Base-by-base conservation (phyloP, 2,329 filamentous ascomycete species). In the Nemania serpens region DNA sequence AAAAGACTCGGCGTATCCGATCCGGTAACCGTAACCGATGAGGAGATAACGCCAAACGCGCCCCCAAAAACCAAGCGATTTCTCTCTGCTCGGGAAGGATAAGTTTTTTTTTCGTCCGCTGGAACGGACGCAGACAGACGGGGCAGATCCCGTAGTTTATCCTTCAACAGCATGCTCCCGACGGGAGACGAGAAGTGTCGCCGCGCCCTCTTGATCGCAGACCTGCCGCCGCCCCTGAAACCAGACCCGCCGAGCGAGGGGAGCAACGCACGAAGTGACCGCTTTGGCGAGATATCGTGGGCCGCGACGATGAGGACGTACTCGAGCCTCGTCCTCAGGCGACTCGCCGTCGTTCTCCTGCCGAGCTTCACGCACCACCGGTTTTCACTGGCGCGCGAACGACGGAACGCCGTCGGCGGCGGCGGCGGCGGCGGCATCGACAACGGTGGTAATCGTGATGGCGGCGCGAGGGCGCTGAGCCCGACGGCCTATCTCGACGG, bases 401-500 rank as follows among this genome's bases (percentile, higher is more conserved):
- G 55, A 55, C 55, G 52, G 5, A 81, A 51, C 74, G 76, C 45
- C 74, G 75, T 52, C 20, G 12, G 15, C 11, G 29, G n/a, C n/a
- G n/a, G n/a, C n/a, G n/a, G n/a, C n/a, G n/a, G n/a, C n/a, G n/a
- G n/a, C 20, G 12, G 15, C 11, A 33, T 33, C 17, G 33, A 20
- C 11, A 25, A 13, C 9, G 34, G 7, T 18, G 18, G 9, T 12
- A 33, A 25, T 41, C 10, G 10, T 17, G n/a, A 43, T 15, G 43
- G 41, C 20, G 80, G 55, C 74, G 75, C 75, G 4, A 71, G 77
- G 22, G 77, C 76, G 49, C 73, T 81, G n/a, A 71, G 77, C 37
- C 82, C 83, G 15, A 86, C 83, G 9, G 78, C 83, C 7, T 85
- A 86, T 66, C 81, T 86, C 48, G 84, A 86, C 66, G 83, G 83